Percentiles rank a stretch among this genome's conserved stretches.
Conservation (phyloP, 2,329 filamentous ascomycete species). For the Penicillium vulpinum region DNA sequence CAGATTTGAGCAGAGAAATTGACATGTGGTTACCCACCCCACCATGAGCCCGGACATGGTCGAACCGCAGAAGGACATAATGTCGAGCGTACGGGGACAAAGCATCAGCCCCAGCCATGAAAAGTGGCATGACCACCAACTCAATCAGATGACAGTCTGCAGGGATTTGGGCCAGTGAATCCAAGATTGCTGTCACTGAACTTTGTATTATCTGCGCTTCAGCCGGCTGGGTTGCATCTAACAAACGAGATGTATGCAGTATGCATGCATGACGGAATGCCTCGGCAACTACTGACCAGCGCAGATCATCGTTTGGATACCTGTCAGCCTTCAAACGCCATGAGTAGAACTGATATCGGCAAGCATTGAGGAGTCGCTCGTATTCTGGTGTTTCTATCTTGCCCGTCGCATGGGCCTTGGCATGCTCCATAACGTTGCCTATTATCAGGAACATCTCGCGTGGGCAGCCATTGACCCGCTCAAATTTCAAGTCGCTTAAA, state of each 20-base stretch:
- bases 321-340: slow-evolving; percentile 23
- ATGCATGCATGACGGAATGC: slow-evolving; percentile 31
- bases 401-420: slow-evolving; percentile 26
- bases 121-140: slow-evolving; percentile 31
- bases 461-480: slow-evolving; percentile 33
- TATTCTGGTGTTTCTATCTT: slow-evolving; percentile 7
- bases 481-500: slow-evolving; percentile 27
- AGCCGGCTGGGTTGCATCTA: slow-evolving; percentile 24
- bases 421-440: slow-evolving; percentile 28
- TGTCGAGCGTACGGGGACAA: slow-evolving; percentile 32
- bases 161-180: slow-evolving; percentile 28
- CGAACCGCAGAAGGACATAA: slow-evolving; percentile 30
- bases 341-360: slow-evolving; percentile 22
- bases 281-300: slow-evolving; percentile 29
- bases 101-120: slow-evolving; percentile 32
- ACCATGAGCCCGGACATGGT: slow-evolving; percentile 28
- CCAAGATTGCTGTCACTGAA: slow-evolving; percentile 28
- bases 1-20: slow-evolving; percentile 23
- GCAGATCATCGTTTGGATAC: slow-evolving; percentile 25
- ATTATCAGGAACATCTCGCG: slow-evolving; percentile 33
- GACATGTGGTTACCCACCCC: slow-evolving; percentile 28
- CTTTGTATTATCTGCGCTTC: slow-evolving; percentile 24
- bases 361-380: neutral
- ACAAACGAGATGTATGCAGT: slow-evolving; percentile 28
- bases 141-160: slow-evolving; percentile 26